These are phyloP conservation scores for Pythium utonaiense DNA, from an alignment of 352 stramenopile genomes.

Conservation along the genomic window DNA sequence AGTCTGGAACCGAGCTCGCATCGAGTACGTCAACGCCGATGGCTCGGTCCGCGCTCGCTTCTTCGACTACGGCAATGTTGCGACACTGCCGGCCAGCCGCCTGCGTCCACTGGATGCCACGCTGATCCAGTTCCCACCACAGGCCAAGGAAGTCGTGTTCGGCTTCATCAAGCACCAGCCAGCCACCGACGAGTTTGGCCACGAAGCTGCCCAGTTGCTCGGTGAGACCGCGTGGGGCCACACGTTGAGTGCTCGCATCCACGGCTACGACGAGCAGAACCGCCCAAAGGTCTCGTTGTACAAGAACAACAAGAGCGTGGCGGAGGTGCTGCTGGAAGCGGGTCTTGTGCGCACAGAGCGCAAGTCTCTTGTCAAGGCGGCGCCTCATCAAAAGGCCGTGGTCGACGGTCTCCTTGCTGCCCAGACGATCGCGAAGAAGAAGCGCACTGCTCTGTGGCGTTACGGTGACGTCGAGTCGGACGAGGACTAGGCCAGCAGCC, in stretches of 20 bases:
- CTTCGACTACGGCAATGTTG: constrained; percentile 95
- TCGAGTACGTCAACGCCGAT: constrained; percentile 75
- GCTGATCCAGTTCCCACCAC: constrained; percentile 86
- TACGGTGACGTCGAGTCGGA: constrained; percentile 97
- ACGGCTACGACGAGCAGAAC: constrained; percentile 69
- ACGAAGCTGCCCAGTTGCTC: constrained; percentile 90
- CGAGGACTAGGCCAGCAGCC: constrained; percentile 79
- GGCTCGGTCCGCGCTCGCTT: constrained; percentile 85
- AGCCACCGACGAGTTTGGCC: constrained; percentile 89
- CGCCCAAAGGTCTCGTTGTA: constrained; percentile 75
- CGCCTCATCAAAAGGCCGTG: constrained; percentile 75
- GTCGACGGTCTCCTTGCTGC: constrained; percentile 87
- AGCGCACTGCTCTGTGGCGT: constrained; percentile 92
- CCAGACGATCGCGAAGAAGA: constrained; percentile 91
- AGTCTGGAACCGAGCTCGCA: constrained; percentile 93
- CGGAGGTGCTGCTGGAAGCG: constrained; percentile 85
- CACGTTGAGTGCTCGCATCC: constrained; percentile 76
- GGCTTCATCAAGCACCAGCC: constrained; percentile 83
- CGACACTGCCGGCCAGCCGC: constrained; percentile 74
- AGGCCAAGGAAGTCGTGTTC: constrained; percentile 83
- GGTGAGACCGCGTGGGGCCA: constrained; percentile 91
- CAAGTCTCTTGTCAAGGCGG: constrained; percentile 52
- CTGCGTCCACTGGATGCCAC: constrained; percentile 90
- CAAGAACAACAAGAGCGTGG: constrained; percentile 80
- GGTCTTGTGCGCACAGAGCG: constrained; percentile 90